These are phyloP conservation scores for Polychytrium aggregatum DNA, from an alignment of 192 early-diverging fungal genomes.

Conservation along the genomic window DNA sequence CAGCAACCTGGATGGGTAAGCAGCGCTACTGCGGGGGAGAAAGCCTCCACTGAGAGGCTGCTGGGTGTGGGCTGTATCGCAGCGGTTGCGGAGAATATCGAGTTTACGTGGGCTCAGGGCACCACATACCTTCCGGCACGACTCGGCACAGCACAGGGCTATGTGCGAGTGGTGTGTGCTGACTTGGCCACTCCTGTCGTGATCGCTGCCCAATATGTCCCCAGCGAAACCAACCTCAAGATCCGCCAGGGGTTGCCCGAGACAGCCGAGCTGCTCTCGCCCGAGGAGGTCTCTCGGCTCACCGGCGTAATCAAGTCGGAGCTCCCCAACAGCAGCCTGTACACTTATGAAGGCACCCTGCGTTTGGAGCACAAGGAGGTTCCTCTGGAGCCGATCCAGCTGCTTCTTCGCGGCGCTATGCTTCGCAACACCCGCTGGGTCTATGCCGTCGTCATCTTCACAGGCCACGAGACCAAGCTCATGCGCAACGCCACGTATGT, in stretches of 20 bases:
- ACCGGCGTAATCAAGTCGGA: conserved; percentile 79
- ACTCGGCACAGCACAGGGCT: neutral
- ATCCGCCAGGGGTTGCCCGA: conserved; percentile 88
- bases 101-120: neutral
- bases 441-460: conserved; percentile 89
- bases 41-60: too few species aligned
- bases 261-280: conserved; percentile 62
- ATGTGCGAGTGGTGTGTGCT: too few species aligned
- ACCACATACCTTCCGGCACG: too few species aligned
- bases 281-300: conserved; percentile 48
- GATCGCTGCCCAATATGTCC: neutral
- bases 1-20: conserved; percentile 87
- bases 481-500: conserved; percentile 84
- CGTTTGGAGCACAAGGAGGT: conserved; percentile 56
- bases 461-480: conserved; percentile 95
- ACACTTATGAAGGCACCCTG: conserved; percentile 83
- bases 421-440: conserved; percentile 90
- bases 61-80: neutral
- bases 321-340: conserved; percentile 90
- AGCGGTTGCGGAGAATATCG: conserved; percentile 1
- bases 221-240: conserved; percentile 92
- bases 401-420: conserved; percentile 89
- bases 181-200: too few species aligned
- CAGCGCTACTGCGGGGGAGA: conserved; percentile 3
- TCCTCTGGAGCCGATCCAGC: conserved; percentile 79